These are phyloP conservation scores for Noccaea bulbosa DNA, from an alignment of 345 rosid genomes.

Conservation along the genomic window DNA sequence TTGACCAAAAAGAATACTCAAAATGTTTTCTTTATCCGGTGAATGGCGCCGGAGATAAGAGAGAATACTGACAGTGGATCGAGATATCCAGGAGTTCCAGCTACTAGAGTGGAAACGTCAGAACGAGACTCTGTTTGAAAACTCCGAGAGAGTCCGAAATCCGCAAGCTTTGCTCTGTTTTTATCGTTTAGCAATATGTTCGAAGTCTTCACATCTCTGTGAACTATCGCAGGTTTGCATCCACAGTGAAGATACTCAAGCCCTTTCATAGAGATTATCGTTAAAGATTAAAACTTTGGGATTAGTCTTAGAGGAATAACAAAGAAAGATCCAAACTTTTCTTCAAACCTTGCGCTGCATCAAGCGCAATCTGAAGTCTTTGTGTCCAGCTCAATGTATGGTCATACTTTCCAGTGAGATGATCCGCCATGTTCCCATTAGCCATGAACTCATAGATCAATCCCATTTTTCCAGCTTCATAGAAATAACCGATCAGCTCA, in stretches of 20 bases:
- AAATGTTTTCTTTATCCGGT: background rate
- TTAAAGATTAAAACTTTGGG: background rate
- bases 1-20: background rate
- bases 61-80: conserved; percentile 37
- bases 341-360: conserved; percentile 44
- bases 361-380: conserved; percentile 38
- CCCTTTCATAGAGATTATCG: conserved; percentile 22
- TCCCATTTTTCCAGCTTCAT: conserved; percentile 31
- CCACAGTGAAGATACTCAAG: conserved; percentile 48
- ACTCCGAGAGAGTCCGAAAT: conserved; percentile 42
- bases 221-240: conserved; percentile 44
- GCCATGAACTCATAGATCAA: conserved; percentile 46
- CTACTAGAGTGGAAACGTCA: conserved; percentile 33
- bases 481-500: conserved; percentile 49
- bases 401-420: conserved; percentile 32
- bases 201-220: conserved; percentile 45
- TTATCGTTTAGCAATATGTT: conserved; percentile 47
- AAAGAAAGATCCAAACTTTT: background rate
- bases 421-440: conserved; percentile 41
- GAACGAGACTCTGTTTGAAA: conserved; percentile 40
- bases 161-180: conserved; percentile 49
- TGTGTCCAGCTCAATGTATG: conserved; percentile 30
- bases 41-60: background rate
- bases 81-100: conserved; percentile 44
- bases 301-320: background rate